Evolutionary conservation across 495 filamentous ascomycete genomes (phyloP), one percentile per base, ranked within the genome.

Genomic region (Xylaria flabelliformis): DNA sequence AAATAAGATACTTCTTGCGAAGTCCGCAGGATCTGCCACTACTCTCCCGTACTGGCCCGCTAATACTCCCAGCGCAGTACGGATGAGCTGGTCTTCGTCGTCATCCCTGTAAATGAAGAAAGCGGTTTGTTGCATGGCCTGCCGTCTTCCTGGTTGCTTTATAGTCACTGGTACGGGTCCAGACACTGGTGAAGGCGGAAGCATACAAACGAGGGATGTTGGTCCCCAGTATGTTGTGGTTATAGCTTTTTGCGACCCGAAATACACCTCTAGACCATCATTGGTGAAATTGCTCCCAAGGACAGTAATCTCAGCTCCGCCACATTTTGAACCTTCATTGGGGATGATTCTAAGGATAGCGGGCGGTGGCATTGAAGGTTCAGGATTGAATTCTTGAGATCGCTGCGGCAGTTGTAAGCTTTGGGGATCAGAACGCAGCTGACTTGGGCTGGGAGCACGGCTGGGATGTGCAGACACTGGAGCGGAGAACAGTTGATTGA

Each of bases 191-290:
- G 91, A 90, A 3, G 95, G 93, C 29, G 95, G 95, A 0, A 95
- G 85, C 44, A 94, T 82, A 77, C 93, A 97, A 51, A 97, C 93
- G n/a, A 97, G 84, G 24, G 91, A 92, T 55, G 88, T 90, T 64
- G 92, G 88, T 29, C 93, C 92, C 91, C 93, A 97, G 75, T 86
- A 97, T 1, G 92, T 93, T 13, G 93, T 95, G 12, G 91, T 92
- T 1, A 90, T 91, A 12, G 95, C 95, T 44, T 89, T 84, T 4
- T 85, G 86, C 56, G 93, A 90, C 21, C 94, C 95, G 80, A 98
- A 98, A 75, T 94, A 90, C 70, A 97, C 93, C 67, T 93, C 92
- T 76, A 95, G 88, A 6, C 93, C 93, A 64, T 71, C 76, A 58
- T 90, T 88, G 46, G 88, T 89, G 74, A 97, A 97, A 26, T 90